Percentiles rank a stretch among this genome's conserved stretches.
Conservation (phyloP, 2,329 filamentous ascomycete species). For the Claviceps africana region DNA sequence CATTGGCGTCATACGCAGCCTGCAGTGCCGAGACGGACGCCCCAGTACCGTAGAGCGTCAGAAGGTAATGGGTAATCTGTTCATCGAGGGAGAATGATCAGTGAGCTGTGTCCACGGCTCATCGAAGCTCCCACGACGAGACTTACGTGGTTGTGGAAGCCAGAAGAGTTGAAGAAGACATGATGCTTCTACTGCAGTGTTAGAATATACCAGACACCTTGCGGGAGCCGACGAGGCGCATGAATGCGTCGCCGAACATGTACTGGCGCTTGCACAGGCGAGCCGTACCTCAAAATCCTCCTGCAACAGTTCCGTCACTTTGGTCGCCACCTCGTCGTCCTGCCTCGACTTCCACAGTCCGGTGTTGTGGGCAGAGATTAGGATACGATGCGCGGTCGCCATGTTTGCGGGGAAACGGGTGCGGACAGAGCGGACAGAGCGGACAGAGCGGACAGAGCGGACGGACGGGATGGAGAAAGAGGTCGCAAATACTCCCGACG, state of each 20-base stretch:
- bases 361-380: slow-evolving; percentile 32
- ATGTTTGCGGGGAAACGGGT: slow-evolving; percentile 15
- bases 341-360: slow-evolving; percentile 34
- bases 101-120: background rate
- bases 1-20: slow-evolving; percentile 50
- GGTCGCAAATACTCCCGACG: background rate
- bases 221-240: background rate
- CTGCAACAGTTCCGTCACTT: slow-evolving; percentile 56
- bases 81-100: background rate
- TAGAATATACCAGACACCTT: background rate
- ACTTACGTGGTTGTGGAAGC: slow-evolving; percentile 68
- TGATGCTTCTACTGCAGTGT: slow-evolving; percentile 39
- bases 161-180: slow-evolving; percentile 62
- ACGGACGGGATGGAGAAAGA: background rate
- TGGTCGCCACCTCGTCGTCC: slow-evolving; percentile 45
- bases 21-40: slow-evolving; percentile 47
- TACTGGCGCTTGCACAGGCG: too few species aligned
- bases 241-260: too few species aligned
- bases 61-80: slow-evolving; percentile 56
- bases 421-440: too few species aligned
- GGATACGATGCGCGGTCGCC: slow-evolving; percentile 34
- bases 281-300: slow-evolving; percentile 48
- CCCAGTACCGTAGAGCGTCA: slow-evolving; percentile 64
- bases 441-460: too few species aligned
- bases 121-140: background rate